A percentile compares a stretch with the other conserved stretches of the same genome.
Conservation (phyloP, 2,329 filamentous ascomycete species). For the Macrophomina phaseolina region DNA sequence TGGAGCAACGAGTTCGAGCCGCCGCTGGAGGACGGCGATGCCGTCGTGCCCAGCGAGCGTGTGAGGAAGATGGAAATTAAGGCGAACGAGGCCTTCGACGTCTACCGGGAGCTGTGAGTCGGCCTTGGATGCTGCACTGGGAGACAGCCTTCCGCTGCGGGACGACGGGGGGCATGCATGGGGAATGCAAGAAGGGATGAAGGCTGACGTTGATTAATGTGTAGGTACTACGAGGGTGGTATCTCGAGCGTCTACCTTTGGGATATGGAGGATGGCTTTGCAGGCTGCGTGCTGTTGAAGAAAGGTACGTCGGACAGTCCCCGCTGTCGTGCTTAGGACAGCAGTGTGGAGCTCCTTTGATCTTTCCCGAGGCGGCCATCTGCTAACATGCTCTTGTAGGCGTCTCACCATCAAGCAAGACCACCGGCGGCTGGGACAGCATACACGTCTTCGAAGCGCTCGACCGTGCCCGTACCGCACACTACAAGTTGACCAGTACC, state of each 20-base stretch:
- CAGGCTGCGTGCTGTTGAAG: slow-evolving; percentile 93
- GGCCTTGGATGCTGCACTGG: background rate
- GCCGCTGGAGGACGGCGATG: slow-evolving; percentile 76
- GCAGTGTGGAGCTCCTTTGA: background rate
- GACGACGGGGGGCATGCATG: background rate
- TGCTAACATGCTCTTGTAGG: slow-evolving; percentile 54
- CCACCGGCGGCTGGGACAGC: slow-evolving; percentile 90
- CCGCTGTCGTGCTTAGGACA: background rate
- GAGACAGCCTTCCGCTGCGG: background rate
- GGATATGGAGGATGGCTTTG: slow-evolving; percentile 98
- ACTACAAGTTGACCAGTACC: slow-evolving; percentile 97
- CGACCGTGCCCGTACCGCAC: slow-evolving; percentile 86
- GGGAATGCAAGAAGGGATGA: background rate
- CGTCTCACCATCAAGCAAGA: slow-evolving; percentile 68
- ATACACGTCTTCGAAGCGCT: slow-evolving; percentile 98
- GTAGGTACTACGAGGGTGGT: slow-evolving; percentile 88
- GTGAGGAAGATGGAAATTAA: slow-evolving; percentile 92
- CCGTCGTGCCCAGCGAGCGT: slow-evolving; percentile 85
- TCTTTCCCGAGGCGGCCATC: background rate
- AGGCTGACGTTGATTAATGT: slow-evolving; percentile 31
- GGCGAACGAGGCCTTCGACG: slow-evolving; percentile 95
- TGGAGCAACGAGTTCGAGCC: slow-evolving; percentile 99
- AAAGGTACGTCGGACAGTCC: slow-evolving; percentile 68
- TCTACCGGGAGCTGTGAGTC: slow-evolving; percentile 83
- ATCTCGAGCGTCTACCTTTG: slow-evolving; percentile 97